Evolutionary conservation across 2,329 filamentous ascomycete genomes (phyloP).

Genomic region (Colletotrichum magnum): DNA sequence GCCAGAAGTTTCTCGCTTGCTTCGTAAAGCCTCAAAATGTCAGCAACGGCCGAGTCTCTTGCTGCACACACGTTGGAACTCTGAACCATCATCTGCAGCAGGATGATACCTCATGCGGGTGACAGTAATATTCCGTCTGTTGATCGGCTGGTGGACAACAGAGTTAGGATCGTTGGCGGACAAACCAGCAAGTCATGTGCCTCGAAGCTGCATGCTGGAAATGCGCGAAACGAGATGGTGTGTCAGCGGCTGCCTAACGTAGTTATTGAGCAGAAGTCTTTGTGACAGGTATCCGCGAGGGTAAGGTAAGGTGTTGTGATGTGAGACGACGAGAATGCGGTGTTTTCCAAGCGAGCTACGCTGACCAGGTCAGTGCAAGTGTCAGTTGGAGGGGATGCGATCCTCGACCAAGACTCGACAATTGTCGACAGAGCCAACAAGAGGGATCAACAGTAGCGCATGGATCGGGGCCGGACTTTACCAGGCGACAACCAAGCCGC

Average conservation of each 20-base stretch:
- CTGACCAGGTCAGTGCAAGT: not conserved
- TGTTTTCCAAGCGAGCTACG: not conserved
- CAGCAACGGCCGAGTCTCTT: no score
- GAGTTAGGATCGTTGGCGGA: not conserved
- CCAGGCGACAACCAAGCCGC: no score
- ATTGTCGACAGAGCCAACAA: not conserved
- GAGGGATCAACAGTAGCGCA: no score
- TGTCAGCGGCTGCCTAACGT: constrained; percentile 35
- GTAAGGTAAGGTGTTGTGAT: constrained; percentile 14
- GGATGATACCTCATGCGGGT: not conserved
- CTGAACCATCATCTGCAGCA: not conserved
- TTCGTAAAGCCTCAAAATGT: no score
- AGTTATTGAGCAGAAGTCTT: not conserved
- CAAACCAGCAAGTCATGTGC: not conserved
- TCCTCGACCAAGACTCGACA: not conserved
- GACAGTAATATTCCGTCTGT: constrained; percentile 1
- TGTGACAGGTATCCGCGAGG: constrained; percentile 17
- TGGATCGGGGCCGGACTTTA: no score
- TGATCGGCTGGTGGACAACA: not conserved
- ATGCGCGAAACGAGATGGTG: constrained; percentile 25
- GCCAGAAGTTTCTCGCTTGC: no score
- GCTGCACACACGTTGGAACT: not conserved
- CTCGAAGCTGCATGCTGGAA: not conserved
- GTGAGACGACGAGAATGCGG: no score
- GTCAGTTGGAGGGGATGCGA: not conserved